Percentiles rank a stretch among this genome's conserved stretches.
Evolutionary conservation across 2,329 filamentous ascomycete genomes (phyloP).

Genomic region (Fusarium setosum): DNA sequence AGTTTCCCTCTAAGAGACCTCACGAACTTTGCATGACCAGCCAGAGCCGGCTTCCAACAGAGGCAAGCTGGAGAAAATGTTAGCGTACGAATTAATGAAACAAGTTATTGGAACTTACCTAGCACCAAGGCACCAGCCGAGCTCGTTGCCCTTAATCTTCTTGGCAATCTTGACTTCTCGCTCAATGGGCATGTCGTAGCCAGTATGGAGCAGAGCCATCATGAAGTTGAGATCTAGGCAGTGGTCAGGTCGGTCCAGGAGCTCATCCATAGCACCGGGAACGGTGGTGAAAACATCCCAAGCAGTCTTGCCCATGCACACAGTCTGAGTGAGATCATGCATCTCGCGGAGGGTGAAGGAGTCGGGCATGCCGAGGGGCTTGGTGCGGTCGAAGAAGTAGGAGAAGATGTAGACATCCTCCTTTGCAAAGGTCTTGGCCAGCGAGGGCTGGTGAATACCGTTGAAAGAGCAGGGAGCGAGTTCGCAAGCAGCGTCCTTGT

Average conservation of each 20-base stretch:
- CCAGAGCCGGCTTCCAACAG: slow-evolving; percentile 84
- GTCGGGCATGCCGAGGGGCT: slow-evolving; percentile 97
- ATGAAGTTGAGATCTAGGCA: slow-evolving; percentile 98
- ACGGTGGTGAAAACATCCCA: slow-evolving; percentile 87
- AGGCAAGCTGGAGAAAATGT: slow-evolving; percentile 72
- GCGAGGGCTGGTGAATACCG: slow-evolving; percentile 91
- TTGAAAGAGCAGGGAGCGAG: slow-evolving; percentile 98
- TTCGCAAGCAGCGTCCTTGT: slow-evolving; percentile 85
- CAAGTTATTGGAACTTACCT: slow-evolving; percentile 70
- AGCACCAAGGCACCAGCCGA: slow-evolving; percentile 97
- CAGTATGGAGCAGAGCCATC: slow-evolving; percentile 90
- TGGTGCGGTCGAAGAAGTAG: slow-evolving; percentile 96
- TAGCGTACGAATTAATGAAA: slow-evolving; percentile 13
- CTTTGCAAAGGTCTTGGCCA: slow-evolving; percentile 89
- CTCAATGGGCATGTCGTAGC: slow-evolving; percentile 97
- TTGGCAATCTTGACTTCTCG: slow-evolving; percentile 98
- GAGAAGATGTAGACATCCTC: slow-evolving; percentile 98
- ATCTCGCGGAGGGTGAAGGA: slow-evolving; percentile 93
- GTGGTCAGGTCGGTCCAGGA: slow-evolving; percentile 85
- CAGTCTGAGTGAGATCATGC: slow-evolving; percentile 83
- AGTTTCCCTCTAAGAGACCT: slow-evolving; percentile 67
- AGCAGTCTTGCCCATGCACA: slow-evolving; percentile 80
- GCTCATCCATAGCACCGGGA: slow-evolving; percentile 81
- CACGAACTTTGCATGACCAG: slow-evolving; percentile 88
- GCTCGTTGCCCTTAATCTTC: slow-evolving; percentile 97